phyloP scores from a whole-genome alignment of 345 rosid species.

The Ailanthus altissimus region DNA sequence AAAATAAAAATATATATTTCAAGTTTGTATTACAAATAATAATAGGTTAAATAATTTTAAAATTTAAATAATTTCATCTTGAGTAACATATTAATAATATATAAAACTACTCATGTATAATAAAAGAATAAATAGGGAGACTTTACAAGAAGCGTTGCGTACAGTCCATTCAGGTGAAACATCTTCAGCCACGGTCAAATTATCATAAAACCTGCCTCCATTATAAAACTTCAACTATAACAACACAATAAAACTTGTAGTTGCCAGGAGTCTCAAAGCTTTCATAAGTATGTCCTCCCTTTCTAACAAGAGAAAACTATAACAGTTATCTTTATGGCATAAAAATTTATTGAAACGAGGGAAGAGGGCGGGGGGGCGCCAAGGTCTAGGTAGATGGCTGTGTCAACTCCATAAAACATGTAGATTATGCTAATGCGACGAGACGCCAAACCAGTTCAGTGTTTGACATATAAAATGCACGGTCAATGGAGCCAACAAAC shows the following conservation, averaged over 20 bases:
- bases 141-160: neutral
- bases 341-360: no score
- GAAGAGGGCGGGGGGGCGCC: no score
- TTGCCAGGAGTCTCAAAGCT: neutral
- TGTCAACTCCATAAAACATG: neutral
- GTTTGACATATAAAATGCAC: slow-evolving; percentile 13
- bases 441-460: slow-evolving; percentile 32
- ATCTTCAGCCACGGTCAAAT: neutral
- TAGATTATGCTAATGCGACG: slow-evolving; percentile 27
- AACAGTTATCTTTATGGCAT: neutral
- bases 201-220: neutral
- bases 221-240: neutral
- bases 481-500: slow-evolving; percentile 34
- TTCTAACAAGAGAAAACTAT: neutral
- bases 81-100: no score
- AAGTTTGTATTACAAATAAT: no score
- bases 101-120: no score
- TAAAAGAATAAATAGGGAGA: neutral
- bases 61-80: no score
- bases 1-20: no score
- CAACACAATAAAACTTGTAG: neutral
- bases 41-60: no score
- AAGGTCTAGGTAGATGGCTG: slow-evolving; percentile 14
- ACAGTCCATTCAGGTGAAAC: neutral
- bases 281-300: neutral